Evolutionary conservation across 176 grass and related monocot species (phyloP), one percentile per base, ranked within the genome.

Genomic region (Rhipidocladum racemiflorum): DNA sequence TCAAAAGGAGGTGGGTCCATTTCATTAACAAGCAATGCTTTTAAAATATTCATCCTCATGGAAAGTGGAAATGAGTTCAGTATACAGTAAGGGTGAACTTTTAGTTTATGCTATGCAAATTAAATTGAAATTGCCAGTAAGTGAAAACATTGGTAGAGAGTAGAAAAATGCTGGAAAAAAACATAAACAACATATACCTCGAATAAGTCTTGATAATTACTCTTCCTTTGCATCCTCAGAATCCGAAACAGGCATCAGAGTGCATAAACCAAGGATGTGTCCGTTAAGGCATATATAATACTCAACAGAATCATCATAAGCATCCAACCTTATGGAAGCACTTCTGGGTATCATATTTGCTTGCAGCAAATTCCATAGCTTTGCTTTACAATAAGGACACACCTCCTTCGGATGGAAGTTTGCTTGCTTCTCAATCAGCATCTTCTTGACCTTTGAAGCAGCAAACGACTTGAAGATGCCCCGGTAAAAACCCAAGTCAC

Each of bases 261-360:
- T 86, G 82, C 90, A 95, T 42, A 85, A 39, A 40, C 93, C 93
- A 81, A 92, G 59, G 64, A 95, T 84, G 77, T 95, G 93, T 6
- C 93, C 93, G 38, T 95, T 95, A 75, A 95, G 90, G 54, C 93
- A 95, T 75, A 90, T 72, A 90, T 88, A 95, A 61, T 81, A 95
- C 70, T 95, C 93, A 57, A 87, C 88, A 53, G 69, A 88, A 76
- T 92, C 88, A 42, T 90, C 88, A 77, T 92, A 92, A 46, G 87
- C 85, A 55, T 76, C 93, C 43, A 92, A 66, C 57, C 88, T 85
- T 24, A 62, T 59, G 2, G 80, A 81, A 16, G 83, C 93, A 74
- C 79, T 87, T 40, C 66, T 86, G 3, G 90, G 93, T 77, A 95
- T 88, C 93, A 95, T 90, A 38, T 95, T 81, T 70, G 85, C 79